Evolutionary conservation across 1,139 yeast genomes (phyloP), one percentile per base, ranked within the genome.

Genomic region (Candida sp.): DNA sequence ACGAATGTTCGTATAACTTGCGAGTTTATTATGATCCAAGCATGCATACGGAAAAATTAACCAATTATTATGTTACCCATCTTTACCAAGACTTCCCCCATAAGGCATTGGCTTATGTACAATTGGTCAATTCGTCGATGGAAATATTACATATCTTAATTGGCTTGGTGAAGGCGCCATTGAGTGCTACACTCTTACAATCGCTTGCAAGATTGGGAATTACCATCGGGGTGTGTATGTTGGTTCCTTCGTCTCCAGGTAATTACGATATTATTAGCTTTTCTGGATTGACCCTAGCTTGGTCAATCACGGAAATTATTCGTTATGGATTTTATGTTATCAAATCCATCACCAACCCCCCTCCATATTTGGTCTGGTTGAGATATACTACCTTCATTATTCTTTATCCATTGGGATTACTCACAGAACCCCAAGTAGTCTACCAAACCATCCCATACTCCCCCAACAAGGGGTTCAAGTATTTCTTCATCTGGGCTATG

Each of bases 241-340:
- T 49, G 11, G 51, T 64, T 9, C 75, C 75, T 5, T 46, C 55
- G 9, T 58, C 67, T 21, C 62, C 68, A 1, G 75, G 69, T 2
- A 69, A 68, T 51, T 68, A 44, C 44, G 50, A 54, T 42, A 39
- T 49, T 6, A 35, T 39, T 21, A 60, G 63, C 5, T 70, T 61
- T 43, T 54, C 60, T 1, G 61, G 57, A 1, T 48, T 70, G 21
- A 45, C 56, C 1, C 30, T 64, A 19, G 70, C 73, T 2, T 69
- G 75, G 75, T 53, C 68, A n/a, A 27, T 55, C 4, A 60, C 67
- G 0, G 75, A 69, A 45, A 48, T 68, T 32, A 56, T 66, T 9
- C 51, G 73, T 25, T 69, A 68, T 44, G 58, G 59, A 2, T 68
- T 55, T 48, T 69, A 64, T 41, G 50, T 50, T 9, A 36, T 50